Evolutionary conservation across 495 filamentous ascomycete species (phyloP).

Genomic region (Neurospora sp.): DNA sequence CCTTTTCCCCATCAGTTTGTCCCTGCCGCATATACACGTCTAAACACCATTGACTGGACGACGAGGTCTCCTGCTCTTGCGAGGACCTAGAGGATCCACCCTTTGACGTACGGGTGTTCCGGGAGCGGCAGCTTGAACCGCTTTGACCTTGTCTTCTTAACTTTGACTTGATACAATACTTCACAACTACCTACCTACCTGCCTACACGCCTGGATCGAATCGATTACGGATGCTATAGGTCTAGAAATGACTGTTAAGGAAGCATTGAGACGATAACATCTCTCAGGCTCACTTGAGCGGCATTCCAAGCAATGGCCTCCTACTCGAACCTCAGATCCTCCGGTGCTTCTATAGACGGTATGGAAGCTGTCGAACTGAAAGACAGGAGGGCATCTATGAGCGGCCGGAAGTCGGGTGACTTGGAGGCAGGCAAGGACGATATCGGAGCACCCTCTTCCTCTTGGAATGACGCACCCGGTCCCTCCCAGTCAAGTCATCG

Average conservation of each 20-base stretch:
- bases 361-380: background rate
- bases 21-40: background rate
- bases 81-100: background rate
- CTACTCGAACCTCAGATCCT: background rate
- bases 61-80: background rate
- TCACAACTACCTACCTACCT: background rate
- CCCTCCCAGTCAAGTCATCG: constrained; percentile 7
- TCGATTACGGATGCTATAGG: background rate
- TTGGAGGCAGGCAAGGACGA: background rate
- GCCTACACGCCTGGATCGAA: background rate
- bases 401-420: background rate
- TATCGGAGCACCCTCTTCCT: background rate
- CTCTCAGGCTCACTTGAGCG: background rate
- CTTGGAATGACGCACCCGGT: background rate
- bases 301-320: background rate
- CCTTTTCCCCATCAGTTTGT: background rate
- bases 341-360: background rate
- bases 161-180: background rate
- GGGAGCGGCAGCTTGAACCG: background rate
- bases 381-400: background rate
- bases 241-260: background rate
- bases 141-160: background rate
- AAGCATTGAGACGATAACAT: background rate
- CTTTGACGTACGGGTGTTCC: background rate
- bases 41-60: background rate